Evolutionary conservation across 257 asterid species (phyloP).

Genomic region (Linaria vulgaris): DNA sequence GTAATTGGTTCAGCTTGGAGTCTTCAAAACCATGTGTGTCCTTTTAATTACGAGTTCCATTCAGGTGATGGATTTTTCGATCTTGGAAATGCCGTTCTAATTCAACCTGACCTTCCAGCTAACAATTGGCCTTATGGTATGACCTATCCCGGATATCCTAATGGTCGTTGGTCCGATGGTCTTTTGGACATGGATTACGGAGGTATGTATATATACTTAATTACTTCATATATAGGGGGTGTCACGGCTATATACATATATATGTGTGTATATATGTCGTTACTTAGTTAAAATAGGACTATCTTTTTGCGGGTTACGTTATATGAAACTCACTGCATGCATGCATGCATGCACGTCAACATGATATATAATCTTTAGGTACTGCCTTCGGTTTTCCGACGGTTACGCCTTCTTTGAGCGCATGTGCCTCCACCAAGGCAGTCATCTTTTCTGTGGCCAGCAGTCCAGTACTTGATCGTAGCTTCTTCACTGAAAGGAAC

Average conservation of each 20-base stretch:
- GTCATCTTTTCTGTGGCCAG: conserved; percentile 28
- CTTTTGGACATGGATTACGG: conserved; percentile 10
- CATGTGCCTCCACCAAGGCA: conserved; percentile 17
- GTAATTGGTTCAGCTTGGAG: not conserved
- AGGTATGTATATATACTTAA: not conserved
- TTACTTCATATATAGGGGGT: too few species aligned
- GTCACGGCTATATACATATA: not conserved
- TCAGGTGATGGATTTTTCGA: conserved; percentile 18
- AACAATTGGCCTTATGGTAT: conserved; percentile 1
- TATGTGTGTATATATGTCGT: too few species aligned
- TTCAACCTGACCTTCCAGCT: not conserved
- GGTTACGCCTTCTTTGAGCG: conserved; percentile 23
- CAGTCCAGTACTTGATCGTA: conserved; percentile 25
- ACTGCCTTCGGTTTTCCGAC: conserved; percentile 21
- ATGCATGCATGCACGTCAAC: too few species aligned
- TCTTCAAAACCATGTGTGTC: not conserved
- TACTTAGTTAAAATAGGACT: not conserved
- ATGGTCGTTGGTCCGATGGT: conserved; percentile 21
- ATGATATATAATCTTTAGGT: conserved; percentile 1
- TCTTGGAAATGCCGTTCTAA: not conserved
- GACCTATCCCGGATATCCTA: not conserved
- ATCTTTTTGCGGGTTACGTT: too few species aligned
- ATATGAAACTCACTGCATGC: too few species aligned
- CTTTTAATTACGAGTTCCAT: conserved; percentile 7
- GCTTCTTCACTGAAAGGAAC: conserved; percentile 19